Percentiles rank a stretch among this genome's conserved stretches.
phyloP scores from a whole-genome alignment of 371 early-diverging fungal species.

The Mortierella sp. region DNA sequence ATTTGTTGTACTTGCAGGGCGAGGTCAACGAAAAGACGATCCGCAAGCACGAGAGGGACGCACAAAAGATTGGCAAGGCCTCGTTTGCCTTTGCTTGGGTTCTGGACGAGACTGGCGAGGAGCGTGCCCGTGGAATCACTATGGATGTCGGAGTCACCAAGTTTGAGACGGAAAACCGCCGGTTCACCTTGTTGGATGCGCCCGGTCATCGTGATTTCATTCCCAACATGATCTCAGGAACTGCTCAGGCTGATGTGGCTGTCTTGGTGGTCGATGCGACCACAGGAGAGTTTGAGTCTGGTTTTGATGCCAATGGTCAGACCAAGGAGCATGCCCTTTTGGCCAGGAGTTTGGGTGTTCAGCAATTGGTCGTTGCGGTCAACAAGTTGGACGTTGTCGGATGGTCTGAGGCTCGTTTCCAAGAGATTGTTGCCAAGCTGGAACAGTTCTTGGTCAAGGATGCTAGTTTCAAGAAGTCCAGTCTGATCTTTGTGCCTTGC shows the following conservation, averaged over 20 bases:
- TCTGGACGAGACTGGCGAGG: constrained; percentile 94
- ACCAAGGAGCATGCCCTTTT: constrained; percentile 97
- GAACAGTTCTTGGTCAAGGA: constrained; percentile 73
- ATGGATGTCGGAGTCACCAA: constrained; percentile 95
- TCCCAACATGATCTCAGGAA: constrained; percentile 99
- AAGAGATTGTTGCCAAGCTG: constrained; percentile 78
- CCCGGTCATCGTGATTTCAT: constrained; percentile 99
- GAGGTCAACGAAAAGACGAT: constrained; percentile 93
- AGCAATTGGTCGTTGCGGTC: constrained; percentile 90
- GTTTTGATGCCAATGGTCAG: constrained; percentile 97
- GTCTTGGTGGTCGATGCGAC: constrained; percentile 96
- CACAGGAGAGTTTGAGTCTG: constrained; percentile 97
- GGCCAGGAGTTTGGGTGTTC: constrained; percentile 90
- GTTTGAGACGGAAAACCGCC: constrained; percentile 87
- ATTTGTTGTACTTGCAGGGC: constrained; percentile 90
- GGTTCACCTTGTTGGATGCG: constrained; percentile 94
- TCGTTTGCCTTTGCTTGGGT: constrained; percentile 98
- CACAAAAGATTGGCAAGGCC: constrained; percentile 92
- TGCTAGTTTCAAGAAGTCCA: constrained; percentile 82
- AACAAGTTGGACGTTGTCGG: constrained; percentile 92
- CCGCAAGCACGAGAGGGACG: constrained; percentile 94
- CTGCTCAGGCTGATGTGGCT: constrained; percentile 97
- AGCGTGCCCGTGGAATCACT: constrained; percentile 94
- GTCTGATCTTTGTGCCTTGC: constrained; percentile 85
- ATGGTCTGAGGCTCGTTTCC: constrained; percentile 86